Conservation (phyloP, 768 basidiomycete species). For the Royoungia palumana region DNA sequence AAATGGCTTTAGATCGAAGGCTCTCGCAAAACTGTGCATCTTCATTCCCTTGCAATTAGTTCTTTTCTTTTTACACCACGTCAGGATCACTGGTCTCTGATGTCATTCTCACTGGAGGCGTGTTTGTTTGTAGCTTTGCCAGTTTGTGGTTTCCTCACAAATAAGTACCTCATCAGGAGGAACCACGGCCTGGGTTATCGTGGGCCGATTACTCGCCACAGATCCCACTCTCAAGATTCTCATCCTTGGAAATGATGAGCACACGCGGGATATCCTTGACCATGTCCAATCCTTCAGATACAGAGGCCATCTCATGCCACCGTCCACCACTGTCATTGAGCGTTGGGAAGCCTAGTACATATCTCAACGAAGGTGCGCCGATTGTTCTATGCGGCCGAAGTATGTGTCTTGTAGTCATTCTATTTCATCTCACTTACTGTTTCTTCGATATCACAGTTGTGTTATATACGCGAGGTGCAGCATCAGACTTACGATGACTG, state of each 20-base stretch:
- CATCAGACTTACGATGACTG: conserved; percentile 27
- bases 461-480: conserved; percentile 19
- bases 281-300: conserved; percentile 56
- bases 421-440: not conserved
- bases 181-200: conserved; percentile 51
- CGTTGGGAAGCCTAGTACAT: conserved; percentile 37
- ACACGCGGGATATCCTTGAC: conserved; percentile 41
- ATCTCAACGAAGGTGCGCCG: conserved; percentile 42
- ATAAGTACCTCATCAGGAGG: conserved; percentile 38
- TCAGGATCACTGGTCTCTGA: conserved; percentile 33
- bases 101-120: conserved; percentile 59
- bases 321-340: conserved; percentile 44
- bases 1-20: too few species aligned
- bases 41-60: too few species aligned
- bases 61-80: conserved; percentile 1
- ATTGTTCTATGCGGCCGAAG: conserved; percentile 46
- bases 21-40: not conserved
- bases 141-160: not conserved
- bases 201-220: conserved; percentile 47
- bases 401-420: conserved; percentile 36
- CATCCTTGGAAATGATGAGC: conserved; percentile 55
- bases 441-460: conserved; percentile 3
- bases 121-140: not conserved
- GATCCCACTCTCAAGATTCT: conserved; percentile 56
- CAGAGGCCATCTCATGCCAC: conserved; percentile 38